Evolutionary conservation across 2,329 filamentous ascomycete species (phyloP).

Genomic region (Diplocarpon mali): DNA sequence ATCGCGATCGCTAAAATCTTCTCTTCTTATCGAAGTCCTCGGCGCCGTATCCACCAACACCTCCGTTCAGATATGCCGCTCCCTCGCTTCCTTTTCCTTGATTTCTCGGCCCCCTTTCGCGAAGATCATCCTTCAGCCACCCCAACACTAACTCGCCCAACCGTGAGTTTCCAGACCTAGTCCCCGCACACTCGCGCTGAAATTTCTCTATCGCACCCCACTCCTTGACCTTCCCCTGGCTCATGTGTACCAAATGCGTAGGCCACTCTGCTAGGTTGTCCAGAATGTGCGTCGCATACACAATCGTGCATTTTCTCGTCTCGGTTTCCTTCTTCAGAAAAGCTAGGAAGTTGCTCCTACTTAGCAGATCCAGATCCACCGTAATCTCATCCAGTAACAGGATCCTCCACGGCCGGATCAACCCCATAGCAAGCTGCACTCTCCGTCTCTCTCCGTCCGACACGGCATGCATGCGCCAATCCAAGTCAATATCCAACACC

Average conservation of each 20-base stretch:
- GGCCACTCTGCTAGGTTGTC: constrained; percentile 94
- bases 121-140: constrained; percentile 77
- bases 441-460: constrained; percentile 83
- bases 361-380: constrained; percentile 85
- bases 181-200: constrained; percentile 30
- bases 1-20: neutral
- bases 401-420: constrained; percentile 83
- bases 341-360: constrained; percentile 69
- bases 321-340: constrained; percentile 87
- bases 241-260: constrained; percentile 93
- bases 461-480: constrained; percentile 94
- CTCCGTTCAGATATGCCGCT: constrained; percentile 41
- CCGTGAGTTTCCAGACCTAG: constrained; percentile 59
- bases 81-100: constrained; percentile 29
- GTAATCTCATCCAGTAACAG: constrained; percentile 93
- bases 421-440: constrained; percentile 92
- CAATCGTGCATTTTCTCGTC: constrained; percentile 71
- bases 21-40: constrained; percentile 13
- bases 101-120: constrained; percentile 65
- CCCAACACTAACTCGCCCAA: constrained; percentile 78
- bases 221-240: constrained; percentile 75
- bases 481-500: constrained; percentile 84
- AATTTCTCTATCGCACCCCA: constrained; percentile 68
- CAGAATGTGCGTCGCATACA: constrained; percentile 95
- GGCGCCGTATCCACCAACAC: constrained; percentile 54